Evolutionary conservation across 75 land plant species (phyloP).

Genomic region (Cryptomeria japonica): DNA sequence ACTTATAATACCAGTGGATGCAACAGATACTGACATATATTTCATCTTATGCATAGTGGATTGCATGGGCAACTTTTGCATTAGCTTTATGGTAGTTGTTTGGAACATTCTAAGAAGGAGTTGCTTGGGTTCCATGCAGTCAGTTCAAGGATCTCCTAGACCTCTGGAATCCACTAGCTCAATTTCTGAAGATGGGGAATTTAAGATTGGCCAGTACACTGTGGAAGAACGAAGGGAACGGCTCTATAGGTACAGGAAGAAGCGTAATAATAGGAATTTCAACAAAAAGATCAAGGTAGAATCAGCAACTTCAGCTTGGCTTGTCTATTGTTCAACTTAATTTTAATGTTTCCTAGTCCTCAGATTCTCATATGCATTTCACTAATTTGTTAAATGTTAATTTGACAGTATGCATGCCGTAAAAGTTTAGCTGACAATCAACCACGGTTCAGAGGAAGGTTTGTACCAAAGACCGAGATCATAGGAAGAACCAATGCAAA

Average conservation of each 20-base stretch:
- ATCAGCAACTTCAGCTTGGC: not conserved
- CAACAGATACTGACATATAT: not conserved
- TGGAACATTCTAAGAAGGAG: not conserved
- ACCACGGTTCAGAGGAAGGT: conserved; percentile 47
- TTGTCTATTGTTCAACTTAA: not conserved
- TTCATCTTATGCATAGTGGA: not conserved
- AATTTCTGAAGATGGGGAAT: conserved; percentile 7
- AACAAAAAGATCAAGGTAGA: conserved; percentile 75
- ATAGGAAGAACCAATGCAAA: conserved; percentile 1
- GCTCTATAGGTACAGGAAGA: conserved; percentile 59
- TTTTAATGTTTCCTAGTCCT: not conserved
- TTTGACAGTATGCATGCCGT: conserved; percentile 49
- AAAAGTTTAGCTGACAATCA: conserved; percentile 53
- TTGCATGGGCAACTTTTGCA: not conserved
- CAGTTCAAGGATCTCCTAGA: not conserved
- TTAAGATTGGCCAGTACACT: conserved; percentile 26
- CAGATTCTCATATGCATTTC: not conserved
- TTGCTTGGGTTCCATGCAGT: conserved; percentile 5
- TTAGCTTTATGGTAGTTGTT: not conserved
- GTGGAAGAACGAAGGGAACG: conserved; percentile 53
- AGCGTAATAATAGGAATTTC: conserved; percentile 66
- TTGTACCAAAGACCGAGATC: conserved; percentile 17
- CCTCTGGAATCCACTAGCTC: not conserved
- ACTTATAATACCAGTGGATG: not conserved
- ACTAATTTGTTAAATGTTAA: not conserved